Evolutionary conservation across 306 rosid species (phyloP).

Genomic region (Dalbergia cultrata): DNA sequence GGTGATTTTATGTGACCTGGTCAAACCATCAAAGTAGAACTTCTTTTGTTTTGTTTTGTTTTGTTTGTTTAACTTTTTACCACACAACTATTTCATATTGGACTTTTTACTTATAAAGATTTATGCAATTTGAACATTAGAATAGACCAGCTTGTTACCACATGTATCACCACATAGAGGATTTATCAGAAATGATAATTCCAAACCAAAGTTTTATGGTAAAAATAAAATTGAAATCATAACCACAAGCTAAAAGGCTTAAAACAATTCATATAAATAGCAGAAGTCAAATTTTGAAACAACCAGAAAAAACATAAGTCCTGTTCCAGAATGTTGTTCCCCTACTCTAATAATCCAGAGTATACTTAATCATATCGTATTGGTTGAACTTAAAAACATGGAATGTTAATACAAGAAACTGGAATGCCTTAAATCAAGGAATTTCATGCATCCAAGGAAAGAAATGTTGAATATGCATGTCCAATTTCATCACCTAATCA

Average conservation of each 20-base stretch:
- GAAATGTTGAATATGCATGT: neutral
- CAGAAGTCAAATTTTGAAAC: neutral
- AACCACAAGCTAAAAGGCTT: neutral
- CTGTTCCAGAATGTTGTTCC: neutral
- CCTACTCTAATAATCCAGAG: too few species aligned
- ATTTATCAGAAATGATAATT: too few species aligned
- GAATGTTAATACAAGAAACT: too few species aligned
- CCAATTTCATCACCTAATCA: slow-evolving; percentile 30
- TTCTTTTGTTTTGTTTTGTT: neutral
- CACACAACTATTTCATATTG: neutral
- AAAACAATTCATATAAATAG: neutral
- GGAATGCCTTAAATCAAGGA: too few species aligned
- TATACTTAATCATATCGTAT: too few species aligned
- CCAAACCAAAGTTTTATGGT: too few species aligned
- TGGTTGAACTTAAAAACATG: too few species aligned
- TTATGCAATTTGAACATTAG: neutral
- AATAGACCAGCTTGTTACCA: slow-evolving; percentile 7
- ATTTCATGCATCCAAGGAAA: too few species aligned
- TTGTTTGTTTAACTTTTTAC: neutral
- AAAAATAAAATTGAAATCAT: neutral
- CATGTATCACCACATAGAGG: too few species aligned
- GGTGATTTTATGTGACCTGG: neutral
- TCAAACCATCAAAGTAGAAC: neutral
- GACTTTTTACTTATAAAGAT: neutral
- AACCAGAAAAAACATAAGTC: neutral